Base-by-base conservation (phyloP, 306 rosid genomes). In the Psophocarpus tetragonolobus region DNA sequence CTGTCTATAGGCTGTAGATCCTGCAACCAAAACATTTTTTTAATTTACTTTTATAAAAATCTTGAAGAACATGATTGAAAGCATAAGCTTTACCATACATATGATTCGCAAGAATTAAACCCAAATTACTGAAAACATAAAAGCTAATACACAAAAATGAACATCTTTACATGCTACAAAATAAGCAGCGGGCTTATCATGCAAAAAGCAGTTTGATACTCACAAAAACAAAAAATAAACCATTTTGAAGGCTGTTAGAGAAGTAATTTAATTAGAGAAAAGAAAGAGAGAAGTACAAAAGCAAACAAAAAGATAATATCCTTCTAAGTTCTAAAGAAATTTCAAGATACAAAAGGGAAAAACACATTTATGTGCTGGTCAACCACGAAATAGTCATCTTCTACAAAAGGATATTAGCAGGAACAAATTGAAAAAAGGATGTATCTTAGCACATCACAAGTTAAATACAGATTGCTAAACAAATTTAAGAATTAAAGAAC, bases 1-100 rank as follows among this genome's bases (percentile, higher is more conserved):
- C 91, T 92, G 78, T 96, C 99, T 71, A 96, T 86, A 36, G 98
- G 98, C 81, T 90, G 94, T 68, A 96, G 48, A 60, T 96, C 99
- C 99, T 96, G 97, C 80, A 92, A 63, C 53, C 63, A 78, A 75
- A 77, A 78, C 56, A 12, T 42, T 47, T 67, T 32, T 66, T 67
- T 23, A 32, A 68, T 76, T 72, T n/a, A n/a, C n/a, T n/a, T n/a
- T n/a, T n/a, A n/a, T n/a, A n/a, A n/a, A n/a, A n/a, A n/a, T n/a
- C n/a, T n/a, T n/a, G n/a, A n/a, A n/a, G n/a, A n/a, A n/a, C n/a
- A n/a, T n/a, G n/a, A n/a, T n/a, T n/a, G n/a, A n/a, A n/a, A n/a
- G n/a, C n/a, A n/a, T n/a, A n/a, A n/a, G n/a, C n/a, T n/a, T n/a
- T n/a, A n/a, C 33, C 21, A 47, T 71, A 39, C 9, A 70, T 36